A percentile compares a stretch with the other conserved stretches of the same genome.
Evolutionary conservation across 768 basidiomycete genomes (phyloP).

Genomic region (Lyophyllum semitale): DNA sequence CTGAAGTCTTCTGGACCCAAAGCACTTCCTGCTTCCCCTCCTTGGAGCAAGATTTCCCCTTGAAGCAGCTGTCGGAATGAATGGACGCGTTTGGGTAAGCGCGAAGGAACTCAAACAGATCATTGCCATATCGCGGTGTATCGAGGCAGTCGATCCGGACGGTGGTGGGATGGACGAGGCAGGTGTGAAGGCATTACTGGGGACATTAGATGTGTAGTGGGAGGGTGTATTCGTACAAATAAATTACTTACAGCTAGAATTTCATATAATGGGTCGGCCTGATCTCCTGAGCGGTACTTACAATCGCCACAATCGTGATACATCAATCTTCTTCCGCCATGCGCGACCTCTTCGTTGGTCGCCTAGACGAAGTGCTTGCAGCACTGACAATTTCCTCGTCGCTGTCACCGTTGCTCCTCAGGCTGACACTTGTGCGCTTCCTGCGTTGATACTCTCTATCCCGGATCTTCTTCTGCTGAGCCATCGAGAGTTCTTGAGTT

Average conservation of each 20-base stretch:
- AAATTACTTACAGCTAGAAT: slow-evolving; percentile 13
- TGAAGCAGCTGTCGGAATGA: slow-evolving; percentile 87
- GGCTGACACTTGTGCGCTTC: slow-evolving; percentile 67
- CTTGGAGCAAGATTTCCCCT: slow-evolving; percentile 83
- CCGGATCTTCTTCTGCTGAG: slow-evolving; percentile 75
- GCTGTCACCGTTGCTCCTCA: slow-evolving; percentile 70
- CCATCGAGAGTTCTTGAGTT: slow-evolving; percentile 65
- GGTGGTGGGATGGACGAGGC: slow-evolving; percentile 61
- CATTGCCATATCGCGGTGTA: slow-evolving; percentile 75
- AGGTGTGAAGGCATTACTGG: slow-evolving; percentile 54
- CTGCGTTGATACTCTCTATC: slow-evolving; percentile 81
- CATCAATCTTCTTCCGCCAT: slow-evolving; percentile 65
- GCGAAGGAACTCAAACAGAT: slow-evolving; percentile 72
- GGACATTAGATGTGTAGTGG: slow-evolving; percentile 40
- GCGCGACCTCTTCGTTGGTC: slow-evolving; percentile 70
- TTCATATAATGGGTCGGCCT: slow-evolving; percentile 1
- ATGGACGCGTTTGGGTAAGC: slow-evolving; percentile 90
- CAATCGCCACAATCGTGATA: slow-evolving; percentile 5
- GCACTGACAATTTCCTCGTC: slow-evolving; percentile 66
- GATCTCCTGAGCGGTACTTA: not conserved
- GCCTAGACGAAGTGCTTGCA: slow-evolving; percentile 49
- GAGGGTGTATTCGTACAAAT: slow-evolving; percentile 11
- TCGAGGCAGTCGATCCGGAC: slow-evolving; percentile 81
- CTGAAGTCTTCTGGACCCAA: slow-evolving; percentile 73
- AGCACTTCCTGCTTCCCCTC: slow-evolving; percentile 79